Evolutionary conservation across 805 yeast genomes (phyloP).

Genomic region (Yamadazyma sp.): DNA sequence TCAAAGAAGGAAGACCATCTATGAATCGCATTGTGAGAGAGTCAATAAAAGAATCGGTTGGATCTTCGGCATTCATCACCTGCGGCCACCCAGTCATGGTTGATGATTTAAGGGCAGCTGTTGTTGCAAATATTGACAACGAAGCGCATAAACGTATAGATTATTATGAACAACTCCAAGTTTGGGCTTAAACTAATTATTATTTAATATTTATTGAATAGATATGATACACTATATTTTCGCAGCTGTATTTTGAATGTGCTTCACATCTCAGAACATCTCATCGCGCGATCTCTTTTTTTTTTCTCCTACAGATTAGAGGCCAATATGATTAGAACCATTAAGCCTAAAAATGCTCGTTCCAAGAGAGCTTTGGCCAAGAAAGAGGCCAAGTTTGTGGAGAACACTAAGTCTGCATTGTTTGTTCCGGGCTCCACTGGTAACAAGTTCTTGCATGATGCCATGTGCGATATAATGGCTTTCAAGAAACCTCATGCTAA

Average conservation of each 20-base stretch:
- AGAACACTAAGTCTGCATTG: conserved; percentile 85
- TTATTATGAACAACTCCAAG: conserved; percentile 72
- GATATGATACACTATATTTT: not conserved
- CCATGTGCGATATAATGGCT: conserved; percentile 83
- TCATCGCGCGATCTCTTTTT: conserved; percentile 31
- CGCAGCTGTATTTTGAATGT: not conserved
- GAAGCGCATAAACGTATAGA: conserved; percentile 52
- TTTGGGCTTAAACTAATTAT: conserved; percentile 48
- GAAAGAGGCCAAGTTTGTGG: conserved; percentile 83
- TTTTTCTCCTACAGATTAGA: conserved; percentile 5
- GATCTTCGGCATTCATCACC: conserved; percentile 51
- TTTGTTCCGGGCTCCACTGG: conserved; percentile 88
- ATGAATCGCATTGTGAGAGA: conserved; percentile 36
- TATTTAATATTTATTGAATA: conserved; percentile 1
- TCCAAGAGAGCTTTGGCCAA: conserved; percentile 91
- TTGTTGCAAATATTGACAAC: conserved; percentile 38
- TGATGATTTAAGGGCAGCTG: conserved; percentile 53
- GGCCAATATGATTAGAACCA: conserved; percentile 16
- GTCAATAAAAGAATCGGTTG: conserved; percentile 35
- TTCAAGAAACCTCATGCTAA: conserved; percentile 88
- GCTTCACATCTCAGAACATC: conserved; percentile 5
- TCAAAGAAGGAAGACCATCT: conserved; percentile 50
- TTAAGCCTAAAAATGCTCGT: conserved; percentile 90
- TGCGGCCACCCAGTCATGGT: conserved; percentile 66
- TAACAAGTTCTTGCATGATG: conserved; percentile 79